Percentiles rank a stretch among this genome's conserved stretches.
Conservation (phyloP, 305 asterid genomes). For the Fraxinus ornus region DNA sequence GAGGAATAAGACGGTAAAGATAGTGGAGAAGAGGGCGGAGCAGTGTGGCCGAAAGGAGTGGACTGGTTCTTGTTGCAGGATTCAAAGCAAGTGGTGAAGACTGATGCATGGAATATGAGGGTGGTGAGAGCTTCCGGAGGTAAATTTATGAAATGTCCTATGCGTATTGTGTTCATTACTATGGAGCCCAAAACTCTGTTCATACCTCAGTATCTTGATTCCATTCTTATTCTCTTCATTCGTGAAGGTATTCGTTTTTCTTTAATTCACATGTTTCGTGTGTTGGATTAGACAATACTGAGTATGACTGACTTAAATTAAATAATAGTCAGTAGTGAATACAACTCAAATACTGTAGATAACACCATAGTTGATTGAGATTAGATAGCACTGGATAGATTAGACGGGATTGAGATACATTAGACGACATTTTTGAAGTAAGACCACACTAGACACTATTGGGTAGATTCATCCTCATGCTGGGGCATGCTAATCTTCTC, state of each 20-base stretch:
- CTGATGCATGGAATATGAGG: constrained; percentile 69
- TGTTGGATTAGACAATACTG: background rate
- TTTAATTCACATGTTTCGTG: background rate
- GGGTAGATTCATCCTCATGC: background rate
- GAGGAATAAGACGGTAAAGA: background rate
- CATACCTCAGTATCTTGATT: constrained; percentile 85
- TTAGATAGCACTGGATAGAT: background rate
- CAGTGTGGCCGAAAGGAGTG: constrained; percentile 28
- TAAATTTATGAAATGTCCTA: constrained; percentile 28
- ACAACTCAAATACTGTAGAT: no score
- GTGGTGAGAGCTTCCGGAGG: constrained; percentile 43
- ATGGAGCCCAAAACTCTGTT: constrained; percentile 73
- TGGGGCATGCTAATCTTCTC: no score
- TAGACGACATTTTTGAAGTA: background rate
- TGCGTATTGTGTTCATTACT: constrained; percentile 71
- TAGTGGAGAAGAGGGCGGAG: constrained; percentile 38
- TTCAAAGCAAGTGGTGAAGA: constrained; percentile 48
- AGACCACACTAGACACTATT: background rate
- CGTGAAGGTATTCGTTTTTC: constrained; percentile 43
- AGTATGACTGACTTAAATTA: background rate
- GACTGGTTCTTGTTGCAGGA: constrained; percentile 61
- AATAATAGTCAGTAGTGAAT: background rate
- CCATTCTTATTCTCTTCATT: constrained; percentile 62
- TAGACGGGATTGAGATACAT: background rate
- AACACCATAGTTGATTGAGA: background rate